Base-by-base conservation (phyloP, 2,329 filamentous ascomycete genomes). In the Neonectria hederae region DNA sequence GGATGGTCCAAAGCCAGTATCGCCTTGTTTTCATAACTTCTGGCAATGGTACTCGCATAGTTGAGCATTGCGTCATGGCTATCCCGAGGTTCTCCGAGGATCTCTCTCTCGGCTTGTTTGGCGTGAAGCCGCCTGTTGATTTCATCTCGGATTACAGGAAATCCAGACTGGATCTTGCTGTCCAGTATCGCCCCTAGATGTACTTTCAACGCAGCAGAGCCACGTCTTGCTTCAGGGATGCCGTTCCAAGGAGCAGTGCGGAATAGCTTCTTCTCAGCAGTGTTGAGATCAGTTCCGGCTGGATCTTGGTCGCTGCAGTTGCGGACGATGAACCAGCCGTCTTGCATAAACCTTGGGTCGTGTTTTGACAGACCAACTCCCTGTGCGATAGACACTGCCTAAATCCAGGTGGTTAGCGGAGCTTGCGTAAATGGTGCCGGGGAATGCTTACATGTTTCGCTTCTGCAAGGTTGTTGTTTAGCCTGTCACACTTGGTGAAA, bases 401-500 rank as follows among this genome's bases (percentile, higher is more conserved):
- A 21, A 22, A 19, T 4, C 26, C 4, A 2, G 4, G 3, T 32
- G 22, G 26, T 72, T 54, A 72, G 68, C 2, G 5, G 17, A 2
- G 2, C 28, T 17, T 28, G 1, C 5, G 0, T 17, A 4, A 21
- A 2, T 21, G n/a, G n/a, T n/a, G n/a, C n/a, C n/a, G n/a, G n/a
- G n/a, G n/a, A n/a, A n/a, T n/a, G 8, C 53, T 35, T 51, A 56
- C 70, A 10, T 49, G 58, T 21, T 63, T 46, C 9, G 65, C 65
- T 5, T 63, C 54, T 8, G 57, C 59, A 24, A 64, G 43, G 0
- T 71, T 67, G 26, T 54, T 40, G 5, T 60, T 54, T 2, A 69
- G 53, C 55, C 69, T 69, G n/a, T 80, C 78, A 43, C 78, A 80
- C 59, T 80, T 80, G 1, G 79, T 81, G 28, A 80, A 76, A 1